phyloP scores from a whole-genome alignment of 23 red algal species.

The Cyanidioschyzon merolae region DNA sequence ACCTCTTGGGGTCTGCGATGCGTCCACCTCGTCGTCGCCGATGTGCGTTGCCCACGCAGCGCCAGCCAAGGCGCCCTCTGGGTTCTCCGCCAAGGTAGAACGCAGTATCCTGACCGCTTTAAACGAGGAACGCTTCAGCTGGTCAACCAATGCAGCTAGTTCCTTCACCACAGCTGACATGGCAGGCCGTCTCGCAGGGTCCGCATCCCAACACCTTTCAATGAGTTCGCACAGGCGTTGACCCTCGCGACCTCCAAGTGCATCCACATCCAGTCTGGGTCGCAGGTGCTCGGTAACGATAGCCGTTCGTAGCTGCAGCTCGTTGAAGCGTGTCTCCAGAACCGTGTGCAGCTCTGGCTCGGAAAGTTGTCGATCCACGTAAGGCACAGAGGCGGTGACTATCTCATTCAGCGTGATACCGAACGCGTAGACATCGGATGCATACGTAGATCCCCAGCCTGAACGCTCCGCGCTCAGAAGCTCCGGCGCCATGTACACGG shows the following conservation, averaged over 20 bases:
- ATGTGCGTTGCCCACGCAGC: background rate
- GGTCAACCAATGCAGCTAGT: background rate
- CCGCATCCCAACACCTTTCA: conserved; percentile 51
- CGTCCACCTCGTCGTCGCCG: background rate
- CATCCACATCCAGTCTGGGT: conserved; percentile 29
- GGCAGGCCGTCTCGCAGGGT: conserved; percentile 40
- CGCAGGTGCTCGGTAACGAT: conserved; percentile 76
- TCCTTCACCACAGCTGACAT: conserved; percentile 31
- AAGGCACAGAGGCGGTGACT: conserved; percentile 63
- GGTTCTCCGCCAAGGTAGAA: background rate
- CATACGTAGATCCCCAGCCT: background rate
- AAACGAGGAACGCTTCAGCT: background rate
- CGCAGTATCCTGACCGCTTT: background rate
- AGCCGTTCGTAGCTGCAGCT: conserved; percentile 51
- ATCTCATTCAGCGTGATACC: conserved; percentile 84
- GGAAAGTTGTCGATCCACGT: conserved; percentile 72
- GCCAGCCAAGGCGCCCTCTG: background rate
- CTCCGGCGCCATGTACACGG: conserved; percentile 94
- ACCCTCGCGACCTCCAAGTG: conserved; percentile 34
- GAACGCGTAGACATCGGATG: conserved; percentile 71
- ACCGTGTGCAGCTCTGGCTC: conserved; percentile 89
- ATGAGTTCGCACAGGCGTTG: conserved; percentile 55
- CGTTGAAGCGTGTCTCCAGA: conserved; percentile 95
- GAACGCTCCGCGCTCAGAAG: conserved; percentile 24
- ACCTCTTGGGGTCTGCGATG: too few relatives aligned